Percentiles rank a stretch among this genome's conserved stretches.
Evolutionary conservation across 2,329 filamentous ascomycete species (phyloP).

Genomic region (Claviceps citrina): DNA sequence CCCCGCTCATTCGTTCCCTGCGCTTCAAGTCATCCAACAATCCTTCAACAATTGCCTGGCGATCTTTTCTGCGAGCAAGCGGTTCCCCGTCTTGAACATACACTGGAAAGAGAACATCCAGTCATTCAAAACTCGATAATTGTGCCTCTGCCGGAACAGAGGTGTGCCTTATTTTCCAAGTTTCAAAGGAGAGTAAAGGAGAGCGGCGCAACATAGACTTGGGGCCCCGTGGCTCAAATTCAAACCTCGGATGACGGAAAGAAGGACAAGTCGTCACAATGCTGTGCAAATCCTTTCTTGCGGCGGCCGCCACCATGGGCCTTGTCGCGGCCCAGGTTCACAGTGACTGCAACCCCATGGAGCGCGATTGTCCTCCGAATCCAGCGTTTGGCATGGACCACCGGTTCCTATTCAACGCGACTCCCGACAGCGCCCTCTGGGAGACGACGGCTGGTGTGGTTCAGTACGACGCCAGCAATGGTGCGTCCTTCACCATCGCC

Average conservation of each 20-base stretch:
- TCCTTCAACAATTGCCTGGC: too few species aligned
- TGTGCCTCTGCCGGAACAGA: constrained; percentile 2
- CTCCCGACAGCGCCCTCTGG: constrained; percentile 46
- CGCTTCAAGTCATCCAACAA: too few species aligned
- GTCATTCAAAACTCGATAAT: background rate
- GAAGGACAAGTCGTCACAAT: background rate
- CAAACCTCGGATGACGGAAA: background rate
- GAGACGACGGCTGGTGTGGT: constrained; percentile 53
- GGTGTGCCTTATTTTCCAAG: too few species aligned
- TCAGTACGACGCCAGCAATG: constrained; percentile 42
- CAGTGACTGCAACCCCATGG: constrained; percentile 63
- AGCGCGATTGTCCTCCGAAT: constrained; percentile 52
- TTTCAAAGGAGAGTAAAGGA: too few species aligned
- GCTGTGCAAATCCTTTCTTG: constrained; percentile 12
- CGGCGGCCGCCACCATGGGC: constrained; percentile 25
- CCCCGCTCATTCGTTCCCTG: too few species aligned
- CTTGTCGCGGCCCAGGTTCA: constrained; percentile 54
- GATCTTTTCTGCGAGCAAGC: background rate
- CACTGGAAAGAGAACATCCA: too few species aligned
- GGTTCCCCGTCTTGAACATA: background rate
- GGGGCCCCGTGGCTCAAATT: background rate
- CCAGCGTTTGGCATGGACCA: constrained; percentile 52
- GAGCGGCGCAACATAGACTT: too few species aligned
- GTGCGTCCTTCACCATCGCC: constrained; percentile 56
- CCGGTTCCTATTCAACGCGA: constrained; percentile 49